Percentiles rank a stretch among this genome's conserved stretches.
These are phyloP conservation scores for Candida caryicola DNA, from an alignment of 805 yeast genomes.

Conservation along the genomic window DNA sequence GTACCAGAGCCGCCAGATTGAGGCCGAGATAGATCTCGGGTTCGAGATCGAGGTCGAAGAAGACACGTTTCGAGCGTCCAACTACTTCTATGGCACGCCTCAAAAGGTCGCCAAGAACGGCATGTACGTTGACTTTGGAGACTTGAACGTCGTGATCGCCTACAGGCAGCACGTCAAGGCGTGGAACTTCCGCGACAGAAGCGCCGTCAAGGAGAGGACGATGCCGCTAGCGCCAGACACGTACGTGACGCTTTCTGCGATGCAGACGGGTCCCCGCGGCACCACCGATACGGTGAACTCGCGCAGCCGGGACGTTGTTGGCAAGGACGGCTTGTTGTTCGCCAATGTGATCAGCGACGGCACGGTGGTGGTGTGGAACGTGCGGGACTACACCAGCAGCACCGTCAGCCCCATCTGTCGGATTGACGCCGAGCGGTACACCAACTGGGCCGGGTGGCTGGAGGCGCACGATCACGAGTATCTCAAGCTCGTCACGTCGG, in stretches of 20 bases:
- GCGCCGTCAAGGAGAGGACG: conserved; percentile 2
- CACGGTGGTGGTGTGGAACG: conserved; percentile 41
- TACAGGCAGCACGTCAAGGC: conserved; percentile 20
- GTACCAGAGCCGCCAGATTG: conserved; percentile 9
- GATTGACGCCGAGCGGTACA: conserved; percentile 4
- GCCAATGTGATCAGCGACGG: conserved; percentile 41
- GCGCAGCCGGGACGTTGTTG: conserved; percentile 26
- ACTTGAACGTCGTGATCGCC: conserved; percentile 24
- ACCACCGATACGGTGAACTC: conserved; percentile 4
- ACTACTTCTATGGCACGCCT: conserved; percentile 9
- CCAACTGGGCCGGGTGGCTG: neutral
- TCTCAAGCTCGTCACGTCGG: conserved; percentile 16
- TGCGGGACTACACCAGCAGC: conserved; percentile 25
- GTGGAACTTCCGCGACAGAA: conserved; percentile 16
- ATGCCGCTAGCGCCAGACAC: conserved; percentile 15
- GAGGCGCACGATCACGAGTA: conserved; percentile 4
- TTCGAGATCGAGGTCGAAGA: conserved; percentile 11
- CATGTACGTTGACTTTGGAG: conserved; percentile 35
- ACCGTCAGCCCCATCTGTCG: conserved; percentile 13
- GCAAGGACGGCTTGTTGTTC: conserved; percentile 41
- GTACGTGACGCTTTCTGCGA: conserved; percentile 11
- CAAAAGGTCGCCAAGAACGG: conserved; percentile 7
- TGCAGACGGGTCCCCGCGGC: conserved; percentile 17
- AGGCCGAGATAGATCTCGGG: conserved; percentile 14
- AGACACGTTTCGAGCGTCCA: conserved; percentile 5